Percentiles rank a stretch among this genome's conserved stretches.
Conservation (phyloP, 225 moss, liverwort and hornwort genomes). For the Pseudisothecium myosuroides region DNA sequence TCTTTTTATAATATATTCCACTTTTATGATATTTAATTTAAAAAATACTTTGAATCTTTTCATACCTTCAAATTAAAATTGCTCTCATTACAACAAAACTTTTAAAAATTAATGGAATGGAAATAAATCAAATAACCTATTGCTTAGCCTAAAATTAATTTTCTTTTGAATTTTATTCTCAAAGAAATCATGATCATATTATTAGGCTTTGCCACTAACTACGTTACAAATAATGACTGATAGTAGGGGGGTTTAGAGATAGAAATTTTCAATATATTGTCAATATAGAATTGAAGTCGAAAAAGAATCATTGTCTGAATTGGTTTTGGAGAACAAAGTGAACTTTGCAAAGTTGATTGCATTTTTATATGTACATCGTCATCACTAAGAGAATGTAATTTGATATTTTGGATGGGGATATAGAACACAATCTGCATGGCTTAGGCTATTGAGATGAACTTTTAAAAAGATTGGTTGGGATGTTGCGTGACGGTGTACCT, state of each 20-base stretch:
- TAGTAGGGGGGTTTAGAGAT: fast-evolving
- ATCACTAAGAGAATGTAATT: not conserved
- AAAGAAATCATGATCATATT: not conserved
- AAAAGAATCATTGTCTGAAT: not conserved
- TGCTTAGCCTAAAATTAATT: too few relatives aligned
- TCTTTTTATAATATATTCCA: not conserved
- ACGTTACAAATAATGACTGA: fast-evolving
- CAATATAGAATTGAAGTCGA: not conserved
- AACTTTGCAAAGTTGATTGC: not conserved
- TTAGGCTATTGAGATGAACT: not conserved
- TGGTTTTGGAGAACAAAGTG: not conserved
- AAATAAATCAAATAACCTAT: not conserved
- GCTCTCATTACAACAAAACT: not conserved
- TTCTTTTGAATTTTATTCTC: not conserved
- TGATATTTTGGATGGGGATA: not conserved
- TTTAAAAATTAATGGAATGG: not conserved
- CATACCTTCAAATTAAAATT: not conserved
- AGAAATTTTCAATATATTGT: not conserved
- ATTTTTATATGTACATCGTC: fast-evolving
- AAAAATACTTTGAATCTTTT: not conserved
- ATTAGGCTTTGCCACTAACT: fast-evolving
- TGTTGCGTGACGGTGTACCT: fast-evolving
- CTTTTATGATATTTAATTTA: not conserved
- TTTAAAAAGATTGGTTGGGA: not conserved
- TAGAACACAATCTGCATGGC: fast-evolving